Evolutionary conservation across 768 basidiomycete genomes (phyloP).

Genomic region (Termitomyces sp.): DNA sequence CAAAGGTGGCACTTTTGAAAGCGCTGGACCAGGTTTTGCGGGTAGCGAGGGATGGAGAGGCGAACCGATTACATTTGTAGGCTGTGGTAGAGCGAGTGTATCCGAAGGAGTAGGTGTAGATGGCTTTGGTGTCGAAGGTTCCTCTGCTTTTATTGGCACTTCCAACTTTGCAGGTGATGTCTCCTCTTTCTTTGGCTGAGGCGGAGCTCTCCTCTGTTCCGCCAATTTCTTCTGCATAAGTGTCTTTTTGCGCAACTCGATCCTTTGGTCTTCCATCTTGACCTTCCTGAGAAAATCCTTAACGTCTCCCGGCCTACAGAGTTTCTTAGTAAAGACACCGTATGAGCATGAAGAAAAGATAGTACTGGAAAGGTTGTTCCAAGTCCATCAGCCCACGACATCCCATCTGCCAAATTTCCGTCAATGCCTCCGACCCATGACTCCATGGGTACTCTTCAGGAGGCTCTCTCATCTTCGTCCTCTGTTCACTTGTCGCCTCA

Average conservation of each 20-base stretch:
- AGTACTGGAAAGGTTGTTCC: constrained; percentile 63
- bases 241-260: constrained; percentile 44
- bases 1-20: constrained; percentile 18
- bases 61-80: constrained; percentile 29
- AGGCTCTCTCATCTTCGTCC: constrained; percentile 51
- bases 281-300: constrained; percentile 71
- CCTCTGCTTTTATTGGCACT: constrained; percentile 12
- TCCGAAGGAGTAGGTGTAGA: constrained; percentile 14
- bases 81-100: constrained; percentile 20
- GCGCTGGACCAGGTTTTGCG: constrained; percentile 53
- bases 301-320: constrained; percentile 60
- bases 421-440: constrained; percentile 65
- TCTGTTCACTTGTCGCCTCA: constrained; percentile 49
- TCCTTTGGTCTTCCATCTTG: constrained; percentile 59
- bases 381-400: constrained; percentile 60
- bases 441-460: constrained; percentile 59
- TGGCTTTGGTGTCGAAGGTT: constrained; percentile 6
- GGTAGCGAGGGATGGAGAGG: constrained; percentile 68
- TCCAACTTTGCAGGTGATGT: constrained; percentile 11
- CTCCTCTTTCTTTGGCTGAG: constrained; percentile 9
- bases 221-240: constrained; percentile 19
- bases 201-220: constrained; percentile 20
- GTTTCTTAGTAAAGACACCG: background rate
- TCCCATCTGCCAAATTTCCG: constrained; percentile 83
- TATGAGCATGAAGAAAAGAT: background rate